These are phyloP conservation scores for Ceriops zippeliana DNA, from an alignment of 345 rosid genomes.

Conservation along the genomic window DNA sequence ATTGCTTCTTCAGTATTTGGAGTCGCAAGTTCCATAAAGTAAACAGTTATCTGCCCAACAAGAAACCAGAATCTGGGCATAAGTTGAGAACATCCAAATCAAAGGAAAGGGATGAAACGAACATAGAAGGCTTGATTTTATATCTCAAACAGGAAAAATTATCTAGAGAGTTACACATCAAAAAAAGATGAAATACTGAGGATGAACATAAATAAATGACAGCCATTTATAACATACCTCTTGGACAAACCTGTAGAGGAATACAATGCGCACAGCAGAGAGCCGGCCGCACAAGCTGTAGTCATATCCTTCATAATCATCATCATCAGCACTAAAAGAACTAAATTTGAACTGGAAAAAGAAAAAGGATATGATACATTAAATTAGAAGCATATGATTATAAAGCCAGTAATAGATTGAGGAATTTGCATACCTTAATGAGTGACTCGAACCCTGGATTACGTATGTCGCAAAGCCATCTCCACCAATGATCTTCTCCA, in stretches of 20 bases:
- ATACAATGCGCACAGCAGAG: slow-evolving; percentile 92
- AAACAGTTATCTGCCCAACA: slow-evolving; percentile 66
- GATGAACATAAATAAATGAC: slow-evolving; percentile 1
- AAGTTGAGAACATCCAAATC: not conserved
- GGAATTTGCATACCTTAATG: slow-evolving; percentile 56
- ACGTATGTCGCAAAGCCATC: slow-evolving; percentile 98
- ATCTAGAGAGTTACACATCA: not conserved
- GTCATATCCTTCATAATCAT: slow-evolving; percentile 94
- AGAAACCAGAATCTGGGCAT: slow-evolving; percentile 12
- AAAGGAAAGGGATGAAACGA: not conserved
- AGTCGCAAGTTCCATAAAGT: slow-evolving; percentile 93
- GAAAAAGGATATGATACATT: slow-evolving; percentile 8
- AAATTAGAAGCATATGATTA: not conserved
- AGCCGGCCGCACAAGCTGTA: slow-evolving; percentile 84
- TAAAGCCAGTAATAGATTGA: not conserved
- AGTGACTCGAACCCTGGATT: slow-evolving; percentile 94
- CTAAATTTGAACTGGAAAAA: slow-evolving; percentile 75
- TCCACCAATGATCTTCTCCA: slow-evolving; percentile 67
- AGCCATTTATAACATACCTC: slow-evolving; percentile 57
- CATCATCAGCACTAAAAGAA: slow-evolving; percentile 90
- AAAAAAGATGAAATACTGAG: not conserved
- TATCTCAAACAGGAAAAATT: not conserved
- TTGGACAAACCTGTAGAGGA: slow-evolving; percentile 90
- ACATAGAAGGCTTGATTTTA: not conserved
- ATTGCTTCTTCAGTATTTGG: slow-evolving; percentile 94